Base-by-base conservation (phyloP, 805 yeast species). In the Monosporozyma aquatica region DNA sequence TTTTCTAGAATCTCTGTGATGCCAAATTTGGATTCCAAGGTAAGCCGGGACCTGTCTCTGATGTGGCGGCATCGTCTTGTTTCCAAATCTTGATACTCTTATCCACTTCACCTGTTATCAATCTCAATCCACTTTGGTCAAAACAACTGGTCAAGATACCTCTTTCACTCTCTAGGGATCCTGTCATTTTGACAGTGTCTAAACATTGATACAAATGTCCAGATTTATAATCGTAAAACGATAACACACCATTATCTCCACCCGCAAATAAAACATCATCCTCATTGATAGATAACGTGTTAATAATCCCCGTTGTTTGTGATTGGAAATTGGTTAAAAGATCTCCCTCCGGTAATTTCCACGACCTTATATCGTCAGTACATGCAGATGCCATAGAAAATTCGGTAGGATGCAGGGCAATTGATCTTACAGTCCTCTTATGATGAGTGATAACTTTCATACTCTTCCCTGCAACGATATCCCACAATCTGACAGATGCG, bases 41-140 rank as follows among this genome's bases (percentile, higher is more conserved):
- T 13, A 61, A 40, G 1, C 61, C 62, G 9, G 64, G 64, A 36
- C 54, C 43, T 2, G 52, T 33, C 6, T 47, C 51, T 14, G 52
- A 52, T 1, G 66, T 61, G 0, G 69, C 66, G 4, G 44, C 48
- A 2, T 56, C 51, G 23, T 62, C 68, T 46, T 74, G 75, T 40
- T 67, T 72, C 90, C 92, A 86, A 1, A 85, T 67, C 57, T 82
- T 84, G 30, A 86, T 75, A 57, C 84, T 78, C 57, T 89, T 89
- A 62, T 90, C 97, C n/a, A 85, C 78, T 53, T 85, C 95, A 38
- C 95, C 87, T 1, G 95, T 85, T 17, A 92, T 72, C 44, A 92
- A 64, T 37, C 95, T 72, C 51, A 78, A 62, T 0, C 97, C 96
- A 45, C 87, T 78, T 58, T 70, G 66, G 59, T 92, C 97, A 59